Conservation (phyloP, 495 filamentous ascomycete species). For the Hamigera avellanea region DNA sequence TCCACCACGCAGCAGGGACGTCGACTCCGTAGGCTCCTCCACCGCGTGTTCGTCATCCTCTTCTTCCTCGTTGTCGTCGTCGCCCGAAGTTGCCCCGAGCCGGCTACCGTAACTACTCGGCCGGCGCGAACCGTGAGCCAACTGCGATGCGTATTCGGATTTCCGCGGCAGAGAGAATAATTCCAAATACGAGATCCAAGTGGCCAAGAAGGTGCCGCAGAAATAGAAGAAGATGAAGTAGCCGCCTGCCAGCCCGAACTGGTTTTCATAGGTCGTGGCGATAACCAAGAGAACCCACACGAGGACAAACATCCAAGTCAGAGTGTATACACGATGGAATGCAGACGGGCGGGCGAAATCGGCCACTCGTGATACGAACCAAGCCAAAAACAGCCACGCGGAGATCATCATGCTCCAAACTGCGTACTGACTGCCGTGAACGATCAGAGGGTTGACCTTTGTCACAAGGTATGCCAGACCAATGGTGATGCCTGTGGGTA, state of each 20-base stretch:
- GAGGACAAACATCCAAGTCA: constrained; percentile 71
- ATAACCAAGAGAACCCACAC: constrained; percentile 62
- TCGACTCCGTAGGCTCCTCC: constrained; percentile 60
- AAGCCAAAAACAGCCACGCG: constrained; percentile 67
- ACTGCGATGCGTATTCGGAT: constrained; percentile 40
- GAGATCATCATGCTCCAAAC: constrained; percentile 82
- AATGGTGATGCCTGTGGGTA: constrained; percentile 58
- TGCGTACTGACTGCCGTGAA: constrained; percentile 76
- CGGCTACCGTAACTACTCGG: constrained; percentile 33
- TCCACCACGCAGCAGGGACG: constrained; percentile 57
- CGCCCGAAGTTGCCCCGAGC: constrained; percentile 14
- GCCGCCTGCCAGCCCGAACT: constrained; percentile 56
- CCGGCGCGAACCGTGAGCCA: constrained; percentile 20
- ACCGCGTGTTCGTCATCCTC: constrained; percentile 37
- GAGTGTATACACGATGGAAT: constrained; percentile 66
- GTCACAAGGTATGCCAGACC: constrained; percentile 63
- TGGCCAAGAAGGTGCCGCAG: constrained; percentile 59
- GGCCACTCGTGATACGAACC: constrained; percentile 74
- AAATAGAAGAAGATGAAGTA: constrained; percentile 82
- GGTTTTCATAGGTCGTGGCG: constrained; percentile 62
- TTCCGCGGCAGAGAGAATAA: constrained; percentile 68
- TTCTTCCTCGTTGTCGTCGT: constrained; percentile 24
- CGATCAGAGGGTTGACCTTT: constrained; percentile 76
- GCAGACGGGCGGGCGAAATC: constrained; percentile 79
- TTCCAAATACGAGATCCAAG: constrained; percentile 63